Base-by-base conservation (phyloP, 768 basidiomycete species). In the Russula virescens region DNA sequence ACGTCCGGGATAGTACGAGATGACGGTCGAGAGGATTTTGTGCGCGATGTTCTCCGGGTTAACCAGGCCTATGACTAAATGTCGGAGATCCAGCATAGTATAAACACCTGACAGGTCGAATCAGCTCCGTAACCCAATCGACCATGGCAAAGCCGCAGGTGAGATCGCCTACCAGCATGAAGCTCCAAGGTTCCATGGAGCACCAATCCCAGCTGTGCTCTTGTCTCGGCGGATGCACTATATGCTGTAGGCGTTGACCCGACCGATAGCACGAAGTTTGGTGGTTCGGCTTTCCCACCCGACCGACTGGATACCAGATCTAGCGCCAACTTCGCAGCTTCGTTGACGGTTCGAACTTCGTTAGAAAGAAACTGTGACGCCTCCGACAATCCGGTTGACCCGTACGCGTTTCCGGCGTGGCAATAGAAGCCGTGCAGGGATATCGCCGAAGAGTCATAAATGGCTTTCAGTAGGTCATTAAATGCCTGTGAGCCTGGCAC, bases 211-310 rank as follows among this genome's bases (percentile, higher is more conserved):
- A 87, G 69, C n/a, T n/a, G n/a, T 18, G 75, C 73, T 54, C 76
- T 77, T 23, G 77, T 78, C 67, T 79, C 81, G 25, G 79, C 75
- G 34, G 80, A 83, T 13, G 87, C 89, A 11, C 87, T 87, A 70
- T 93, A 89, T 0, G 91, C 92, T 2, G 91, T 86, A 1, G 92
- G 92, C 2, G 92, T 94, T n/a, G 91, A 88, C 25, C 92, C 91
- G 2, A 94, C 86, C 2, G 88, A 88, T 42, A 94, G 74, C 2
- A 90, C 80, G 68, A 76, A 8, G n/a, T n/a, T n/a, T n/a, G n/a
- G n/a, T n/a, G n/a, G n/a, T n/a, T n/a, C n/a, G n/a, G n/a, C n/a
- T n/a, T n/a, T n/a, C n/a, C n/a, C n/a, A n/a, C n/a, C n/a, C n/a
- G n/a, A n/a, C n/a, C n/a, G n/a, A n/a, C n/a, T n/a, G n/a, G n/a